Conservation (phyloP, 148 eudicot species). For the Amaranthus hypochondriacus region DNA sequence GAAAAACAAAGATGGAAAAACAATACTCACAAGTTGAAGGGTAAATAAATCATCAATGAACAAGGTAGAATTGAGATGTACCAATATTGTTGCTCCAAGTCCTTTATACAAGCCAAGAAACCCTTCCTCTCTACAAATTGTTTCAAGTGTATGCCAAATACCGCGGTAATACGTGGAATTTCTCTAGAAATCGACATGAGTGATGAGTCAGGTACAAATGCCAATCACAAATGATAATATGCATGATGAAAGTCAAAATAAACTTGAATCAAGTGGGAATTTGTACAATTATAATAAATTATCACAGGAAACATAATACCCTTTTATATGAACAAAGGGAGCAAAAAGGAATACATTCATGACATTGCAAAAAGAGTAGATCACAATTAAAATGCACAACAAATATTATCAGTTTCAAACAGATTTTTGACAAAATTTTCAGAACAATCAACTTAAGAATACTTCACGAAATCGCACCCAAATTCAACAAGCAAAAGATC, state of each 20-base stretch:
- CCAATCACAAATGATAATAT: neutral
- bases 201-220: neutral
- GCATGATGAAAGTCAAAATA: too few relatives aligned
- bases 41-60: neutral
- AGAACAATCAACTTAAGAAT: too few relatives aligned
- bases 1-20: neutral
- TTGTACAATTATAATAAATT: too few relatives aligned
- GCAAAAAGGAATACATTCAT: neutral
- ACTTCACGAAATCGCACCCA: too few relatives aligned
- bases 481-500: too few relatives aligned
- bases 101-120: conserved; percentile 78
- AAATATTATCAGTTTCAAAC: too few relatives aligned
- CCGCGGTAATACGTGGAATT: conserved; percentile 70
- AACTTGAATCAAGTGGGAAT: too few relatives aligned
- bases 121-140: conserved; percentile 82
- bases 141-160: conserved; percentile 65
- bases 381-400: neutral
- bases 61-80: conserved; percentile 27
- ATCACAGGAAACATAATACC: too few relatives aligned
- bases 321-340: neutral
- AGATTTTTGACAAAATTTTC: too few relatives aligned
- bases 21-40: neutral
- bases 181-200: conserved; percentile 41
- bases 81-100: conserved; percentile 80
- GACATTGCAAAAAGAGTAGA: neutral